These are phyloP conservation scores for Rhinocladiella similis DNA, from an alignment of 2,329 filamentous ascomycete genomes.

Conservation along the genomic window DNA sequence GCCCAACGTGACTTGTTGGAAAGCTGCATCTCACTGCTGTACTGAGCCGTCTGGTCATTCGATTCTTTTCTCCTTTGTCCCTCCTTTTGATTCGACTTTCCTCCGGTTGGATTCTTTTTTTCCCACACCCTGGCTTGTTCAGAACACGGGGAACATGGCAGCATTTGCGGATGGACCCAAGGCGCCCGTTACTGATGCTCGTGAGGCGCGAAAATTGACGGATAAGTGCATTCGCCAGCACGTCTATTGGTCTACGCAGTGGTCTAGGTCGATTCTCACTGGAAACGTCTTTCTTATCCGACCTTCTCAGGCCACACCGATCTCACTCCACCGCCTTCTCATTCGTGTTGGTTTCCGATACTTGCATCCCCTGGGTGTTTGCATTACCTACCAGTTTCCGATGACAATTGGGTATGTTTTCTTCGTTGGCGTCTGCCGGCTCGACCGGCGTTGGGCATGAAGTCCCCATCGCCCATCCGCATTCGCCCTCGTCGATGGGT, in stretches of 20 bases:
- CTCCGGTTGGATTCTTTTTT: background rate
- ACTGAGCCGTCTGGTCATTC: background rate
- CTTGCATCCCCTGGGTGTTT: background rate
- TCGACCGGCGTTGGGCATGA: slow-evolving; percentile 20
- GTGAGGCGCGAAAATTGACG: background rate
- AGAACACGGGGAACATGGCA: background rate
- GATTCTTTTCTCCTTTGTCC: background rate
- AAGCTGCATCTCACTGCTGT: slow-evolving; percentile 2
- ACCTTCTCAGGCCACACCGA: background rate
- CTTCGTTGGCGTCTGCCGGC: slow-evolving; percentile 14
- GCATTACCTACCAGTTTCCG: background rate
- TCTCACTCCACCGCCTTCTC: slow-evolving; percentile 1
- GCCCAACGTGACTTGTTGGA: slow-evolving; percentile 15
- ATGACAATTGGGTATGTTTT: background rate
- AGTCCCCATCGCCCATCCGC: slow-evolving; percentile 1
- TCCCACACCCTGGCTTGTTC: background rate
- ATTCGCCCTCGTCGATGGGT: slow-evolving; percentile 16
- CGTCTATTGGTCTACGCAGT: background rate
- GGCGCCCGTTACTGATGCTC: background rate
- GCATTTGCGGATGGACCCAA: background rate
- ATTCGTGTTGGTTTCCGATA: background rate
- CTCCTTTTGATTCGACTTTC: background rate
- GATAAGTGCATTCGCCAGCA: background rate
- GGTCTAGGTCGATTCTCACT: background rate
- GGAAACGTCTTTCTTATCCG: slow-evolving; percentile 2